Evolutionary conservation across 2,329 filamentous ascomycete species (phyloP), one percentile per base, ranked within the genome.

Genomic region (Ascochyta clinopodiicola): DNA sequence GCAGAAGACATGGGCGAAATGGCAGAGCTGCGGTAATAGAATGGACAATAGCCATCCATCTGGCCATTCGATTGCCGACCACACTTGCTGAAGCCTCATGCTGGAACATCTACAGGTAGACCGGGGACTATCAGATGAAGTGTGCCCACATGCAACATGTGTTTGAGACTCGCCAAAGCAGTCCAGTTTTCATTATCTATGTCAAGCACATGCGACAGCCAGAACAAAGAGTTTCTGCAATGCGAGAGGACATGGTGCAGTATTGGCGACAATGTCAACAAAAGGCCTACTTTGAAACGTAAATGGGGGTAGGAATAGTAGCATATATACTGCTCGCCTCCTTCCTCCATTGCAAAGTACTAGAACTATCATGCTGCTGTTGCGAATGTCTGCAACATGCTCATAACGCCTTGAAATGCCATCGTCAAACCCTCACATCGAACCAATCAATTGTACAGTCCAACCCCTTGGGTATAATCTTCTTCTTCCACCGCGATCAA

Each of bases 391-490:
- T 35, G 32, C 32, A 35, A 43, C 34, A 48, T 48, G 39, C 55
- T 62, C 39, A 40, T 32, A 70, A 71, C 68, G 68, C 68, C 68
- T 62, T 53, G 19, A 69, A 70, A 70, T 71, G 68, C 67, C 59
- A 59, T 47, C 37, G 40, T 53, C 39, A 45, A 48, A 43, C 38
- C 35, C 44, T 36, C 50, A 25, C 43, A 45, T 38, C 43, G 43
- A 49, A 43, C 42, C 39, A 38, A 10, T 49, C 51, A 56, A 57
- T 46, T 51, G 55, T 62, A 57, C 45, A 62, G 13, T 48, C 46
- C 35, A 39, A 27, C 49, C 45, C 48, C 32, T 34, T 19, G 47
- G 47, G 47, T 51, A 51, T 51, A 37, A 47, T 57, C 37, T 35
- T 17, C 39, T 7, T 7, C 31, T 44, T 24, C 24, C 17, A 58